Evolutionary conservation across 1,284 basidiomycete genomes (phyloP).

Genomic region (Amylostereum areolatum): DNA sequence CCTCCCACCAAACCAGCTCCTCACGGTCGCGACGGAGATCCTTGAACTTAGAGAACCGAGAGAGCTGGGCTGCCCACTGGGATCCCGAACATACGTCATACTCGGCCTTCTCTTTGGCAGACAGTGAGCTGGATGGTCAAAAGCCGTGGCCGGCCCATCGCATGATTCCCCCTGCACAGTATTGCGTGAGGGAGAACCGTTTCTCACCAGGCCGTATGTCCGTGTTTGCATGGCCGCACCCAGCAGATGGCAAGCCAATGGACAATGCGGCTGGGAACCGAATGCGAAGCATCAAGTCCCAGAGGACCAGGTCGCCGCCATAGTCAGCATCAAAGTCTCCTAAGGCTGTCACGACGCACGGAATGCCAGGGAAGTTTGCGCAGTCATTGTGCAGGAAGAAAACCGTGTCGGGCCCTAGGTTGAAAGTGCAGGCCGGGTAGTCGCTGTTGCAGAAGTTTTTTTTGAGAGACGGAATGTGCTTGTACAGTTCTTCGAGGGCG

Average conservation of each 20-base stretch:
- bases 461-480: background rate
- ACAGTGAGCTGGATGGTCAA: too few species aligned
- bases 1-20: too few species aligned
- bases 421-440: slow-evolving; percentile 14
- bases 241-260: slow-evolving; percentile 1
- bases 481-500: background rate
- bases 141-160: slow-evolving; percentile 1
- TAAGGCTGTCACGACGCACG: slow-evolving; percentile 3
- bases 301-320: slow-evolving; percentile 4
- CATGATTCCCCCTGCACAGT: slow-evolving; percentile 1
- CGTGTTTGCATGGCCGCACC: slow-evolving; percentile 2
- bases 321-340: slow-evolving; percentile 1
- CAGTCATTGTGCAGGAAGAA: slow-evolving; percentile 12
- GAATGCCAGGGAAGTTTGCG: slow-evolving; percentile 13
- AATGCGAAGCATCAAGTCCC: background rate
- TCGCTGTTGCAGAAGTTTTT: slow-evolving; percentile 6
- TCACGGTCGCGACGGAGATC: too few species aligned
- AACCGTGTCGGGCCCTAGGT: slow-evolving; percentile 14
- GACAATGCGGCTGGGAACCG: slow-evolving; percentile 1
- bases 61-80: too few species aligned
- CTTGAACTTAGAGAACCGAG: too few species aligned
- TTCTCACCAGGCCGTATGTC: background rate
- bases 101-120: too few species aligned
- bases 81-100: too few species aligned
- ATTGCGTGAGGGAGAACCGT: slow-evolving; percentile 4